These are phyloP conservation scores for Euphrasia arctica DNA, from an alignment of 305 asterid species.

Conservation along the genomic window DNA sequence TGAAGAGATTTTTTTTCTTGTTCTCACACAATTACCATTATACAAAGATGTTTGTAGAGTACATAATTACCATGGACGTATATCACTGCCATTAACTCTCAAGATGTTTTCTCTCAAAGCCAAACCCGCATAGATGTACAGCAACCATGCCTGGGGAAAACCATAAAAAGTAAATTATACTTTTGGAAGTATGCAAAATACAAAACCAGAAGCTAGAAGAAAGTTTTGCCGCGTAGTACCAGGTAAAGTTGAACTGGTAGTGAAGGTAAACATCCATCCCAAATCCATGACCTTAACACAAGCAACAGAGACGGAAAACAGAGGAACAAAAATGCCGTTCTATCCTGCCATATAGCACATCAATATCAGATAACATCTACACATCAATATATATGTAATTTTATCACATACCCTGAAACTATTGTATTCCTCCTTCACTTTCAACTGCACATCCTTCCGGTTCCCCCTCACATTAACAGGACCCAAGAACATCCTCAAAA, in stretches of 20 bases:
- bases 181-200: conserved; percentile 10
- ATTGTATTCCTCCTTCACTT: conserved; percentile 87
- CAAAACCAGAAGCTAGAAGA: conserved; percentile 18
- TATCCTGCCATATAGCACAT: conserved; percentile 54
- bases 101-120: conserved; percentile 93
- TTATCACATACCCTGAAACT: conserved; percentile 57
- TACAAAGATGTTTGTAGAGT: conserved; percentile 7
- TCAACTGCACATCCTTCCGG: conserved; percentile 81
- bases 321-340: conserved; percentile 79
- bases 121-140: conserved; percentile 90
- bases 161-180: background rate
- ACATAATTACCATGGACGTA: conserved; percentile 84
- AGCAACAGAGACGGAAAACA: conserved; percentile 62
- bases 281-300: conserved; percentile 53
- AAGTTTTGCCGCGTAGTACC: conserved; percentile 36
- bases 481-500: conserved; percentile 90
- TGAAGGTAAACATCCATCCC: conserved; percentile 86
- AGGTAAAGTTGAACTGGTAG: conserved; percentile 87
- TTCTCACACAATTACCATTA: conserved; percentile 5
- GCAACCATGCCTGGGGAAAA: conserved; percentile 83
- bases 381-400: conserved; percentile 1
- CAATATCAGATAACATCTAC: background rate
- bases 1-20: background rate
- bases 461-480: conserved; percentile 83
- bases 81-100: conserved; percentile 98